Evolutionary conservation across 345 rosid species (phyloP).

Genomic region (Eutrema japonicum): DNA sequence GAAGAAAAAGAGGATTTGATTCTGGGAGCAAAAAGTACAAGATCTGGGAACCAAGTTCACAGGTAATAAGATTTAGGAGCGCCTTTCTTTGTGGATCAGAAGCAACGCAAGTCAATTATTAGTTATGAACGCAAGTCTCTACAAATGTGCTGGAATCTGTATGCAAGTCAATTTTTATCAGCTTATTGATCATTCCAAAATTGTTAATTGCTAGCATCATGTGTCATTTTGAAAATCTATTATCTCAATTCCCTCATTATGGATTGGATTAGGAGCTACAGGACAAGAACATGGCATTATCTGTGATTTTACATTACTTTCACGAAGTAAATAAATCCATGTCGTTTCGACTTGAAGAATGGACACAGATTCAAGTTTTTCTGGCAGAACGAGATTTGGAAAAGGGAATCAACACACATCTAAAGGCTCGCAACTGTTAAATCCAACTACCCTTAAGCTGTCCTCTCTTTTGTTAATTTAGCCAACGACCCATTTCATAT

Average conservation of each 20-base stretch:
- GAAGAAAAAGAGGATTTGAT: not conserved
- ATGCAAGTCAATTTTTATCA: not conserved
- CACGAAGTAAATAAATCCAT: not conserved
- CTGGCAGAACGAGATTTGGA: not conserved
- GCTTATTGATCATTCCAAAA: not conserved
- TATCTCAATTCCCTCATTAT: not conserved
- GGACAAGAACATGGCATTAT: not conserved
- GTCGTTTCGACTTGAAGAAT: too few relatives aligned
- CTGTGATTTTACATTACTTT: not conserved
- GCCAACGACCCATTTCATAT: not conserved
- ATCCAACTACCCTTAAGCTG: not conserved
- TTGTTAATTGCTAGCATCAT: not conserved
- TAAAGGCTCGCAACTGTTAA: not conserved
- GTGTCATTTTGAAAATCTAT: not conserved
- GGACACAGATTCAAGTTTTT: not conserved
- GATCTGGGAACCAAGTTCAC: slow-evolving; percentile 20
- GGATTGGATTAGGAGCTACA: not conserved
- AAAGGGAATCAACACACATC: not conserved
- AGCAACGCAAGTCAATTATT: not conserved
- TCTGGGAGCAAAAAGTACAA: not conserved
- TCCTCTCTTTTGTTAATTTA: not conserved
- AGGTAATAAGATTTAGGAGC: not conserved
- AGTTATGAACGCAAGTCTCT: not conserved
- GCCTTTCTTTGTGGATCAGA: slow-evolving; percentile 3
- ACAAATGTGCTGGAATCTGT: not conserved